Conservation (phyloP, 192 early-diverging fungal genomes). For the Coemansia sp. region DNA sequence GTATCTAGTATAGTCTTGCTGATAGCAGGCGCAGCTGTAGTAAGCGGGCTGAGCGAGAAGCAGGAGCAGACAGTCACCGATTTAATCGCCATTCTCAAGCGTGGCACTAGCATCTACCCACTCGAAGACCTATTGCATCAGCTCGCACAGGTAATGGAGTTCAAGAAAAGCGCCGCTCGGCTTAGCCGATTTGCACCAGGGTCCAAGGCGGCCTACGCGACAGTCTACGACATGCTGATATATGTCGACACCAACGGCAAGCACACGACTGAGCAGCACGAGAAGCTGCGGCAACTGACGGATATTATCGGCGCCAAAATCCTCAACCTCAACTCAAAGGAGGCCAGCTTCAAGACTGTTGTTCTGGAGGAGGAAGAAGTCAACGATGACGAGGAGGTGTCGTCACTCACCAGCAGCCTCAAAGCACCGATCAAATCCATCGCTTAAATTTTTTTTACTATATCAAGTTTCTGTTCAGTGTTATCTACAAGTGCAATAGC, state of each 20-base stretch:
- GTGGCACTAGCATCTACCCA: constrained; percentile 42
- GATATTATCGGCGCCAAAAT: constrained; percentile 37
- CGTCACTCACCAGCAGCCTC: neutral
- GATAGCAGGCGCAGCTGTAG: constrained; percentile 7
- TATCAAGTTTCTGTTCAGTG: too few relatives aligned
- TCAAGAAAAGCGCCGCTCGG: constrained; percentile 23
- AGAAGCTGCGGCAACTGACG: constrained; percentile 25
- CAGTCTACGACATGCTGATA: constrained; percentile 45
- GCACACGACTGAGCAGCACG: constrained; percentile 39
- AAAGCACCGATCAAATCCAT: neutral
- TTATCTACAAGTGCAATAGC: neutral
- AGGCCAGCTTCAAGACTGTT: constrained; percentile 21
- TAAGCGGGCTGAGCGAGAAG: constrained; percentile 18
- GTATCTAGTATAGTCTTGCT: constrained; percentile 7
- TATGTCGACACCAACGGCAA: constrained; percentile 40
- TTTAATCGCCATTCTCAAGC: constrained; percentile 29
- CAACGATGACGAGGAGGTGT: neutral
- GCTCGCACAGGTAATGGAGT: constrained; percentile 22
- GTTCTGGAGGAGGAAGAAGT: constrained; percentile 39
- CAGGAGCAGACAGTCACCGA: constrained; percentile 36
- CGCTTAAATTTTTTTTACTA: neutral
- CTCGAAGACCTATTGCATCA: constrained; percentile 42
- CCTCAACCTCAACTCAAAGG: constrained; percentile 32
- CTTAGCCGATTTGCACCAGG: constrained; percentile 28
- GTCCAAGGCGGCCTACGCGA: constrained; percentile 24